A percentile compares a stretch with the other conserved stretches of the same genome.
Conservation (phyloP, 176 grass and related monocot species). For the Typha latifolia region DNA sequence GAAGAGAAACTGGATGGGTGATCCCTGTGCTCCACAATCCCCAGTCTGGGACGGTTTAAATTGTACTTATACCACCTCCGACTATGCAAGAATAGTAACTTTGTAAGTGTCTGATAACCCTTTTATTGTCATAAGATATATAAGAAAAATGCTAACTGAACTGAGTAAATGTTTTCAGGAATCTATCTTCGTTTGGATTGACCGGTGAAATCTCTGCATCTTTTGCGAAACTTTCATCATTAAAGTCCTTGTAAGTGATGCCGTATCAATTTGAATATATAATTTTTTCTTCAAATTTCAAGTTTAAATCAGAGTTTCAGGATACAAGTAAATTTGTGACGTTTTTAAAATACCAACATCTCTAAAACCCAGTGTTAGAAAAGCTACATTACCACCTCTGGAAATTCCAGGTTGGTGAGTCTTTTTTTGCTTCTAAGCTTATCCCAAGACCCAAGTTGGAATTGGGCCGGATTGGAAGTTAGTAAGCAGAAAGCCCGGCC, state of each 20-base stretch:
- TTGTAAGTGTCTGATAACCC: background rate
- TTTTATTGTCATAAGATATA: background rate
- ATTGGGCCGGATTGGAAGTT: too few relatives aligned
- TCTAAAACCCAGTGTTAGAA: too few relatives aligned
- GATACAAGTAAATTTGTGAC: too few relatives aligned
- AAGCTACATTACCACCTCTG: too few relatives aligned
- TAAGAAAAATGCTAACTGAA: too few relatives aligned
- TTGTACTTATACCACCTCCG: background rate
- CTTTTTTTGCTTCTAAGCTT: too few relatives aligned
- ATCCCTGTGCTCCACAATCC: conserved; percentile 15
- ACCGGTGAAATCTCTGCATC: background rate
- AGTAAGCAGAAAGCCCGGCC: too few relatives aligned
- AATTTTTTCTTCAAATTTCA: background rate
- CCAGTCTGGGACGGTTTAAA: conserved; percentile 17
- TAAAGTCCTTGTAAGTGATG: conserved; percentile 18
- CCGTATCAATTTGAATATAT: background rate
- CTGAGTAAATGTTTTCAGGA: background rate
- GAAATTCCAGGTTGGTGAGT: too few relatives aligned
- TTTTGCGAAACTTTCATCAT: conserved; percentile 9
- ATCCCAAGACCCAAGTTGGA: too few relatives aligned
- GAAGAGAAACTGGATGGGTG: conserved; percentile 21
- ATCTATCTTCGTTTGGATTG: conserved; percentile 18
- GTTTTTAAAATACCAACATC: too few relatives aligned
- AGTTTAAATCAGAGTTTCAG: too few relatives aligned
- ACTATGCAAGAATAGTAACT: background rate